phyloP scores from a whole-genome alignment of 2,329 filamentous ascomycete species.

The Nigrospora oryzae region DNA sequence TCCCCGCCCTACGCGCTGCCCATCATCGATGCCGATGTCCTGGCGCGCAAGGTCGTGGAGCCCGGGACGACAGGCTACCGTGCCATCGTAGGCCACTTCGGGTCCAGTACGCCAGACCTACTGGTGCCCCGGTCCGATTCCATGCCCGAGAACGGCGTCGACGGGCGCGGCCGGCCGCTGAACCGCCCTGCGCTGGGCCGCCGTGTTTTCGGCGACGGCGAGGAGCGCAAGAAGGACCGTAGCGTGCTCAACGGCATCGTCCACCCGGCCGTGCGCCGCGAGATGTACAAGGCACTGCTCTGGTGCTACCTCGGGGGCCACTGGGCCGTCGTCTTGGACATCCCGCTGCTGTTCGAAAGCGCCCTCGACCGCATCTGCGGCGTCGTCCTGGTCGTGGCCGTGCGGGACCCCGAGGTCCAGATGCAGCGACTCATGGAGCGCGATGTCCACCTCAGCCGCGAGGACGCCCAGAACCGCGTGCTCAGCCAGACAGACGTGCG shows the following conservation, averaged over 20 bases:
- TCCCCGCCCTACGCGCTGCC: constrained; percentile 76
- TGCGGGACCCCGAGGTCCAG: constrained; percentile 71
- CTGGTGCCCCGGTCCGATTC: constrained; percentile 51
- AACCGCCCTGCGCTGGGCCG: constrained; percentile 80
- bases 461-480: constrained; percentile 83
- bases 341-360: constrained; percentile 86
- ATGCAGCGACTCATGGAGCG: constrained; percentile 68
- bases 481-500: constrained; percentile 78
- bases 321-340: constrained; percentile 88
- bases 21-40: constrained; percentile 86
- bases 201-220: constrained; percentile 75
- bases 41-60: constrained; percentile 90
- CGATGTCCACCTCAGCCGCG: constrained; percentile 69
- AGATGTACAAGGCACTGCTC: constrained; percentile 72
- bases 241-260: constrained; percentile 80
- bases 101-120: constrained; percentile 75
- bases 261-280: constrained; percentile 78
- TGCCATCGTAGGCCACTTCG: constrained; percentile 76
- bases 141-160: constrained; percentile 44
- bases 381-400: constrained; percentile 77
- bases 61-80: constrained; percentile 80
- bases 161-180: constrained; percentile 62
- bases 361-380: constrained; percentile 81
- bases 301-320: constrained; percentile 63
- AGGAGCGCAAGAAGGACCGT: constrained; percentile 63